Percentiles rank a stretch among this genome's conserved stretches.
Evolutionary conservation across 176 grass and related monocot genomes (phyloP).

Genomic region (Triticum turgidum): DNA sequence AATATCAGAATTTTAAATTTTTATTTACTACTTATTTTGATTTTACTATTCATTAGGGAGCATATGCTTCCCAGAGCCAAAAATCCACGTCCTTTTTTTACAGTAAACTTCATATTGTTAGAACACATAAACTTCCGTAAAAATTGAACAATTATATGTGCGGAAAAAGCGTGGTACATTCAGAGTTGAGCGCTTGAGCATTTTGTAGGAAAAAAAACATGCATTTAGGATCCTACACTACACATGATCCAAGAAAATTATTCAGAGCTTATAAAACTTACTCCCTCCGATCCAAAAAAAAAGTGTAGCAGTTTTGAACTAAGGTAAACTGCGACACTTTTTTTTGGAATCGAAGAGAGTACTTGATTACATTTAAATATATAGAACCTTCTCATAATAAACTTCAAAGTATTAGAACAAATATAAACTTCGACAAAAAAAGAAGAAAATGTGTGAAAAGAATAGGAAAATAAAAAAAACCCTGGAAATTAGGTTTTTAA

Average conservation of each 20-base stretch:
- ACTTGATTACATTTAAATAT: neutral
- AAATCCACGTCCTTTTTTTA: too few species aligned
- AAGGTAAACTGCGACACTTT: too few species aligned
- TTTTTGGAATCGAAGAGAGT: too few species aligned
- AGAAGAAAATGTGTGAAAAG: neutral
- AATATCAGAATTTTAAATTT: too few species aligned
- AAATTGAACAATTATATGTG: neutral
- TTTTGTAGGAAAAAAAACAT: neutral
- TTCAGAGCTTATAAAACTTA: neutral
- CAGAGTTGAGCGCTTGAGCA: neutral
- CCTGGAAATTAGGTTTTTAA: neutral
- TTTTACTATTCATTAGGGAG: too few species aligned
- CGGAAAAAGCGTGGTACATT: neutral
- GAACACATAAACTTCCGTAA: neutral
- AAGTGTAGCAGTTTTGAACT: too few species aligned
- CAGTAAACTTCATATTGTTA: neutral
- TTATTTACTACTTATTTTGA: too few species aligned
- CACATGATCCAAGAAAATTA: neutral
- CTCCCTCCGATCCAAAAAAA: too few species aligned
- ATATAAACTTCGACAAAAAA: neutral
- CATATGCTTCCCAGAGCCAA: too few species aligned
- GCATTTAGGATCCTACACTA: neutral
- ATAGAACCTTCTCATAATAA: neutral
- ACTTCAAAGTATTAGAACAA: neutral
- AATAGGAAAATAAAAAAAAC: neutral